These are phyloP conservation scores for Camelina sativa DNA, from an alignment of 345 rosid species.

Conservation along the genomic window DNA sequence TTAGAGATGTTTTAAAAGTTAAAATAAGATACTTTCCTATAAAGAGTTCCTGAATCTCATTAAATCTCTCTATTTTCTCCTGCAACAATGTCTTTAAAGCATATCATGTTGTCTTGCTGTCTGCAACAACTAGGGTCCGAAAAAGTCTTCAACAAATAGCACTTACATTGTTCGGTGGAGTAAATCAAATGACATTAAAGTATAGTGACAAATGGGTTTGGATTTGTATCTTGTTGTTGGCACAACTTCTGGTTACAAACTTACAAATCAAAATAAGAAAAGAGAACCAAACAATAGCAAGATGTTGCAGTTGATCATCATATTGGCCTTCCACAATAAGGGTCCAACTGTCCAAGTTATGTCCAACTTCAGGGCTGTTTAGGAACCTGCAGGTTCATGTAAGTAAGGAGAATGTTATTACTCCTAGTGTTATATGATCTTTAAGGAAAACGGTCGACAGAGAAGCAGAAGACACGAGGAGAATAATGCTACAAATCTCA, in stretches of 20 bases:
- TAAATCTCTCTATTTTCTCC: not conserved
- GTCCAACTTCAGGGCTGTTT: not conserved
- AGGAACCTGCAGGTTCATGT: not conserved
- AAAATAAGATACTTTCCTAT: not conserved
- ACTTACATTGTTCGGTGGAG: slow-evolving; percentile 9
- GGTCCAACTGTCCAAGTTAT: not conserved
- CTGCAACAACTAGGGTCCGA: not conserved
- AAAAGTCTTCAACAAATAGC: slow-evolving; percentile 7
- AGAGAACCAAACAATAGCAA: not conserved
- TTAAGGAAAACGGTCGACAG: not conserved
- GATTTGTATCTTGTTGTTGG: not conserved
- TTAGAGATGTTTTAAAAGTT: slow-evolving; percentile 12
- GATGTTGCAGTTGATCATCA: not conserved
- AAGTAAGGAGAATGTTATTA: not conserved
- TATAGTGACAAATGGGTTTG: not conserved
- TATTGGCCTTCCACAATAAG: not conserved
- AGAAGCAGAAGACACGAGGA: not conserved
- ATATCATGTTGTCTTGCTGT: not conserved
- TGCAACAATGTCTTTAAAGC: not conserved
- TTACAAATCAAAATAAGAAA: not conserved
- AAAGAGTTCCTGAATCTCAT: not conserved
- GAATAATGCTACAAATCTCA: not conserved
- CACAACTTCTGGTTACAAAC: not conserved
- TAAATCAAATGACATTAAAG: not conserved
- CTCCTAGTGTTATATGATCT: not conserved